Conservation (phyloP, 768 basidiomycete species). For the Suillus sp. region DNA sequence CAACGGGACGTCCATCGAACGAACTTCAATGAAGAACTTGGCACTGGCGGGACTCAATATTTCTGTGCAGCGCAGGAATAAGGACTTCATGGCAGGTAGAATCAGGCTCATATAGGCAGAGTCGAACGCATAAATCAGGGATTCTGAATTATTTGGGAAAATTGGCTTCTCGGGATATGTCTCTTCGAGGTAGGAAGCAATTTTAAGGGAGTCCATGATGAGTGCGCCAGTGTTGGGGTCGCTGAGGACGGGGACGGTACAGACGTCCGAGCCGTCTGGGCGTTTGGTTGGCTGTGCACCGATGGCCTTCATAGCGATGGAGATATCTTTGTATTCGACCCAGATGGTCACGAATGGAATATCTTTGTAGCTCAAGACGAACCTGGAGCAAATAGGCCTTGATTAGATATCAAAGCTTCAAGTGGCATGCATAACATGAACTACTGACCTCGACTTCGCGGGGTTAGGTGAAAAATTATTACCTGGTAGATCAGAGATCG, state of each 20-base stretch:
- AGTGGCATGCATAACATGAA: not conserved
- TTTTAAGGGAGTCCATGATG: conserved; percentile 34
- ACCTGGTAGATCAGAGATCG: conserved; percentile 33
- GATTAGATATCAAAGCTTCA: not conserved
- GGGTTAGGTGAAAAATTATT: conserved; percentile 41
- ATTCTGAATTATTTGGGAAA: conserved; percentile 26
- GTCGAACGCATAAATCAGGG: conserved; percentile 27
- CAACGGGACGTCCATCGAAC: conserved; percentile 35
- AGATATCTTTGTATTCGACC: conserved; percentile 39
- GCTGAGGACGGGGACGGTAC: conserved; percentile 37
- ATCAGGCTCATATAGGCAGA: conserved; percentile 1
- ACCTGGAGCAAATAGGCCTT: conserved; percentile 23
- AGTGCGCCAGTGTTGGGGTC: conserved; percentile 34
- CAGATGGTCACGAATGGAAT: conserved; percentile 37
- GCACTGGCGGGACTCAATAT: conserved; percentile 38
- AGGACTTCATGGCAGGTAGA: conserved; percentile 14
- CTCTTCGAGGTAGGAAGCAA: conserved; percentile 39
- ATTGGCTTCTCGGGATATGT: conserved; percentile 36
- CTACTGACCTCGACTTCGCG: conserved; percentile 38
- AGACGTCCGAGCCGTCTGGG: conserved; percentile 22
- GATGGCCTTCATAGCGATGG: conserved; percentile 25
- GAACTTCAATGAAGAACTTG: conserved; percentile 40
- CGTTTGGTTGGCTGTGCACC: conserved; percentile 26
- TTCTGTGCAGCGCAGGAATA: conserved; percentile 26
- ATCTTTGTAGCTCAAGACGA: conserved; percentile 34